These are phyloP conservation scores for Aspergillus unguis DNA, from an alignment of 2,329 filamentous ascomycete genomes.

Conservation along the genomic window DNA sequence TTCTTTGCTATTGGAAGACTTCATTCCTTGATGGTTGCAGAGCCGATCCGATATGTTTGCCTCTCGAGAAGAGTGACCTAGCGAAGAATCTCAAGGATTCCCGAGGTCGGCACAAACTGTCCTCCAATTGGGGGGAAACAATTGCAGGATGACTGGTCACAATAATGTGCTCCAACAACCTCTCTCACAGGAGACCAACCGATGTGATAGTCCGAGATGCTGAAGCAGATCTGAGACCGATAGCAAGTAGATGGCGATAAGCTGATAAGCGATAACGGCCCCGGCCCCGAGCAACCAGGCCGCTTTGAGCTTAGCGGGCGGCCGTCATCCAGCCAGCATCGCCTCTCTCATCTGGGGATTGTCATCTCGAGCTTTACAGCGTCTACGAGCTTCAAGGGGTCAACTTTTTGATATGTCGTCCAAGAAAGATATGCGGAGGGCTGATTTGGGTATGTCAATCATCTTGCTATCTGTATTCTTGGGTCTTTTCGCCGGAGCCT, in stretches of 20 bases:
- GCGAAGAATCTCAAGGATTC: no score
- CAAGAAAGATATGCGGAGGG: conserved; percentile 72
- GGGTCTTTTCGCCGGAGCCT: not conserved
- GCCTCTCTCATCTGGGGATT: conserved; percentile 6
- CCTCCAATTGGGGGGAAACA: no score
- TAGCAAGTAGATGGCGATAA: not conserved
- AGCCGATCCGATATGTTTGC: no score
- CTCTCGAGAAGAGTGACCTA: no score
- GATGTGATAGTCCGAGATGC: no score
- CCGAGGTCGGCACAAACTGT: no score
- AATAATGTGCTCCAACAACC: no score
- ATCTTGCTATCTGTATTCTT: not conserved
- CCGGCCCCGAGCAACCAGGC: conserved; percentile 7
- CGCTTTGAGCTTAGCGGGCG: conserved; percentile 23
- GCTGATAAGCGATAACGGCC: not conserved
- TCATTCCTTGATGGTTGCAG: no score
- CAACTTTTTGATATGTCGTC: conserved; percentile 53
- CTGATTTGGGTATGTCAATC: conserved; percentile 64
- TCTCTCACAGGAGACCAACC: no score
- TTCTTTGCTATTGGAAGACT: no score
- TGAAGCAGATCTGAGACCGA: no score
- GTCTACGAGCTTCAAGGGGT: not conserved
- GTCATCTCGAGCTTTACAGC: not conserved
- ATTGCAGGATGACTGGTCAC: no score
- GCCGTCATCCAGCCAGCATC: conserved; percentile 10